phyloP scores from a whole-genome alignment of 306 rosid species.

The Mucuna pruriens region DNA sequence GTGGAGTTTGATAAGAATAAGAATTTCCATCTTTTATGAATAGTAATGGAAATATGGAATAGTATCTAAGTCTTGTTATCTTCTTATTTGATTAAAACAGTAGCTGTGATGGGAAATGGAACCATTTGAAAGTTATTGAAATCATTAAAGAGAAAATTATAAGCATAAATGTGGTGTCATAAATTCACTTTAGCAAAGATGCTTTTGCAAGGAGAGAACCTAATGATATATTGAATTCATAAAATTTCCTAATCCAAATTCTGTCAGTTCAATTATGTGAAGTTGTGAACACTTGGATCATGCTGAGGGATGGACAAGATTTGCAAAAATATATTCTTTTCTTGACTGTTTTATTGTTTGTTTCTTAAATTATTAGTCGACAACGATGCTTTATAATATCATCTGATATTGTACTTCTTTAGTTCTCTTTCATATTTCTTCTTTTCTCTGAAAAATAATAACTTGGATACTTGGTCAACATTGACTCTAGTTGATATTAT shows the following conservation, averaged over 20 bases:
- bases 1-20: conserved; percentile 9
- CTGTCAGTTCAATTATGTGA: neutral
- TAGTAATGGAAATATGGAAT: conserved; percentile 1
- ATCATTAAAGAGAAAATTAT: conserved; percentile 1
- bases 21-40: conserved; percentile 1
- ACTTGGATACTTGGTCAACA: neutral
- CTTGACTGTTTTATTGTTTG: neutral
- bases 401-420: neutral
- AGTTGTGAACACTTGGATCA: neutral
- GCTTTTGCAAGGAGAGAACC: conserved; percentile 24
- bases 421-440: neutral
- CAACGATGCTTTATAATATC: neutral
- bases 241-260: no score
- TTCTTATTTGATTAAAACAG: conserved; percentile 19
- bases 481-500: neutral
- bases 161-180: neutral
- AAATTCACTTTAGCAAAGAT: conserved; percentile 3
- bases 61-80: neutral
- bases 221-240: conserved; percentile 12
- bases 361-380: neutral
- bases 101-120: neutral
- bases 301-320: neutral
- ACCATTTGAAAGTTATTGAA: neutral
- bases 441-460: neutral
- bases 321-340: neutral